Percentiles rank a stretch among this genome's conserved stretches.
Evolutionary conservation across 768 basidiomycete species (phyloP).

Genomic region (Asterophora parasitica): DNA sequence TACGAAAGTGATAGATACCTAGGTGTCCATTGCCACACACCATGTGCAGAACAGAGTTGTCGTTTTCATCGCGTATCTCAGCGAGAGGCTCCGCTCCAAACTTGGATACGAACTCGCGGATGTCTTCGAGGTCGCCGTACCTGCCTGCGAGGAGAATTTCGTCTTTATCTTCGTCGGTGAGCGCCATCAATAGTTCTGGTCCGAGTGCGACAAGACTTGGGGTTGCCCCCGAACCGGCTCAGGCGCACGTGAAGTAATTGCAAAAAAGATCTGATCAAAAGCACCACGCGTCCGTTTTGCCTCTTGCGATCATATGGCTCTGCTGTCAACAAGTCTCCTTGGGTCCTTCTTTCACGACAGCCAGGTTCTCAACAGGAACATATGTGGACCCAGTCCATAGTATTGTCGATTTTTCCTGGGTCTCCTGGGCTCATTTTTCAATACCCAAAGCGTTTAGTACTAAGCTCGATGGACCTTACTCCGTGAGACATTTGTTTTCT

Average conservation of each 20-base stretch:
- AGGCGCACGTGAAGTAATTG: not conserved
- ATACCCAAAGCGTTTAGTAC: too few relatives aligned
- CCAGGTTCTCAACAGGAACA: too few relatives aligned
- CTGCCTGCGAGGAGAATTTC: constrained; percentile 80
- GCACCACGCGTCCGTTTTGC: not conserved
- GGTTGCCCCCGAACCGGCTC: too few relatives aligned
- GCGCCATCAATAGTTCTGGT: constrained; percentile 20
- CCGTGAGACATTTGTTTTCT: too few relatives aligned
- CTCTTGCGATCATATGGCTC: too few relatives aligned
- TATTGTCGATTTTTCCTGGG: too few relatives aligned
- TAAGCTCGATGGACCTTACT: too few relatives aligned
- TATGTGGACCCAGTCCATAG: too few relatives aligned
- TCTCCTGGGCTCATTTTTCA: too few relatives aligned
- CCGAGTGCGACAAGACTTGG: not conserved
- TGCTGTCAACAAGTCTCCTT: too few relatives aligned
- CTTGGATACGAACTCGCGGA: constrained; percentile 56
- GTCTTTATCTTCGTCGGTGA: constrained; percentile 51
- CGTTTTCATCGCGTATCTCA: constrained; percentile 63
- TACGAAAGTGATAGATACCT: constrained; percentile 40
- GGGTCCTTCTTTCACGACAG: too few relatives aligned
- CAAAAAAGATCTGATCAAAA: constrained; percentile 7
- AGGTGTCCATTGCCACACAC: constrained; percentile 81
- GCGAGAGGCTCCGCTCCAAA: constrained; percentile 50
- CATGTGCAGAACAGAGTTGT: constrained; percentile 85
- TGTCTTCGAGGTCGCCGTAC: constrained; percentile 83